Percentiles rank a stretch among this genome's conserved stretches.
phyloP scores from a whole-genome alignment of 441 rosid genomes.

The Mallotus repandus region DNA sequence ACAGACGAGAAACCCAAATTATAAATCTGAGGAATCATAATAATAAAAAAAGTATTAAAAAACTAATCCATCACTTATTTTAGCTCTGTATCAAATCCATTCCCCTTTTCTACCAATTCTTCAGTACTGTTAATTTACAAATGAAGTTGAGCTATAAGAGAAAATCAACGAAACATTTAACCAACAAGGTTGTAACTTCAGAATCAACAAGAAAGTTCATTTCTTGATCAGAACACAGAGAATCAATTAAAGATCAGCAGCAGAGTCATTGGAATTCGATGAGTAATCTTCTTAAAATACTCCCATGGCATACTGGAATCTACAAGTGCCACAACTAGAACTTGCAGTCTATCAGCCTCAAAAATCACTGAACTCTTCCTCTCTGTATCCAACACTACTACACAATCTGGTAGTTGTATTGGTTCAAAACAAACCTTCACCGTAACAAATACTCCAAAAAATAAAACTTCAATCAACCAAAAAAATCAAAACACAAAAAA shows the following conservation, averaged over 20 bases:
- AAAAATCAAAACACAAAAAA: too few species aligned
- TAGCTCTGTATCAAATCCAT: background rate
- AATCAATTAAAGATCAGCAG: too few species aligned
- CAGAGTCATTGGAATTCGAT: too few species aligned
- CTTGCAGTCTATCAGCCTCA: conserved; percentile 79
- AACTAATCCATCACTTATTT: background rate
- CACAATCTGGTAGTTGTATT: conserved; percentile 86
- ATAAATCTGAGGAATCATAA: conserved; percentile 3
- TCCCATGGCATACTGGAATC: conserved; percentile 66
- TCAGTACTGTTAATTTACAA: background rate
- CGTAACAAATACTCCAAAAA: background rate
- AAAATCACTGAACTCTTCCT: conserved; percentile 75
- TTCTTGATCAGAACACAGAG: too few species aligned
- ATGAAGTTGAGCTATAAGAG: background rate
- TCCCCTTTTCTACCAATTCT: background rate
- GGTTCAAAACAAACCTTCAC: conserved; percentile 78
- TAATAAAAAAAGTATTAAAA: background rate
- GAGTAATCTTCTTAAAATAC: conserved; percentile 49
- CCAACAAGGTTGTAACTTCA: too few species aligned
- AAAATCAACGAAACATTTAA: too few species aligned
- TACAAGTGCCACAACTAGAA: conserved; percentile 81
- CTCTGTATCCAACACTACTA: conserved; percentile 84
- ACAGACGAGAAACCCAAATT: conserved; percentile 2
- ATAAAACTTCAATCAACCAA: too few species aligned
- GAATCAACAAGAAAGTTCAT: too few species aligned